phyloP scores from a whole-genome alignment of 371 early-diverging fungal species.

The Mortierella sp. region DNA sequence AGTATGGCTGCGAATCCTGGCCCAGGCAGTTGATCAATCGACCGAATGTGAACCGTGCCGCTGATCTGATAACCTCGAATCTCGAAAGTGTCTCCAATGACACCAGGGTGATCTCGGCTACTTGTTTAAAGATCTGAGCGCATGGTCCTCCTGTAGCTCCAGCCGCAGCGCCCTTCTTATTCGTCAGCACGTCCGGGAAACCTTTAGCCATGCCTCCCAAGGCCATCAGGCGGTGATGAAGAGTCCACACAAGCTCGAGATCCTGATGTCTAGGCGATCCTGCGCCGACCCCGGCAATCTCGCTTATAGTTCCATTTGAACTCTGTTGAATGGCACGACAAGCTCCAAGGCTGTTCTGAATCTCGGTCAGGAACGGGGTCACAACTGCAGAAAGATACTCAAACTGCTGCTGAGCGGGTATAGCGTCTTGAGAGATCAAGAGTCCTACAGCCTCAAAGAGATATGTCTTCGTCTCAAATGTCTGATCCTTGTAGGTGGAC shows the following conservation, averaged over 20 bases:
- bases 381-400: slow-evolving; percentile 75
- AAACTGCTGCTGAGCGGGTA: slow-evolving; percentile 77
- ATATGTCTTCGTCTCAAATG: slow-evolving; percentile 88
- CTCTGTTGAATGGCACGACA: slow-evolving; percentile 48
- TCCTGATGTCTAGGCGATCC: slow-evolving; percentile 59
- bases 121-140: slow-evolving; percentile 80
- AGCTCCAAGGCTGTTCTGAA: slow-evolving; percentile 61
- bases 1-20: slow-evolving; percentile 80
- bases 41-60: slow-evolving; percentile 86
- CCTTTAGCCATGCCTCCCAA: slow-evolving; percentile 90
- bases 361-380: slow-evolving; percentile 81
- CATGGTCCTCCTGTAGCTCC: slow-evolving; percentile 56
- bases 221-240: slow-evolving; percentile 88
- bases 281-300: slow-evolving; percentile 25
- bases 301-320: slow-evolving; percentile 29
- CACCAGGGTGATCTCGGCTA: slow-evolving; percentile 81
- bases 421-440: slow-evolving; percentile 81
- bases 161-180: slow-evolving; percentile 42
- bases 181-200: slow-evolving; percentile 78
- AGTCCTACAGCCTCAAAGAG: slow-evolving; percentile 93
- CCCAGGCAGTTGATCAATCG: slow-evolving; percentile 90
- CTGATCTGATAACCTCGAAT: slow-evolving; percentile 82
- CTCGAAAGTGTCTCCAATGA: slow-evolving; percentile 77
- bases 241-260: slow-evolving; percentile 73
- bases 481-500: slow-evolving; percentile 59